A percentile compares a stretch with the other conserved stretches of the same genome.
Conservation (phyloP, 495 filamentous ascomycete species). For the Neurospora pannonica region DNA sequence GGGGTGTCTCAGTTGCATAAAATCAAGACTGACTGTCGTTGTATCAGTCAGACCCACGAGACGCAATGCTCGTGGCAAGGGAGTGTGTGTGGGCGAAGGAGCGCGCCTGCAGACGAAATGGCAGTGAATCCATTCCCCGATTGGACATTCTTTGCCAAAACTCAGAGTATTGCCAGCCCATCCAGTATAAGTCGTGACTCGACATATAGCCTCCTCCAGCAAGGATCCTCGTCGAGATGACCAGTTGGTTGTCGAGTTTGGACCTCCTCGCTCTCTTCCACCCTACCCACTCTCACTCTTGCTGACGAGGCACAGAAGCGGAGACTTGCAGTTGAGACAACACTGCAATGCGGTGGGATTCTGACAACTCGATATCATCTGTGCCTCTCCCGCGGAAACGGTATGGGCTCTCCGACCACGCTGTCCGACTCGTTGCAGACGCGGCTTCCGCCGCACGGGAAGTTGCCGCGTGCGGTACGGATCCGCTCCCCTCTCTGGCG, state of each 20-base stretch:
- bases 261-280: background rate
- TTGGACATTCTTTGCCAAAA: background rate
- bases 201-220: background rate
- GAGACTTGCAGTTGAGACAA: background rate
- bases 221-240: background rate
- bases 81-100: background rate
- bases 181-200: background rate
- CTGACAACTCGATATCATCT: background rate
- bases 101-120: background rate
- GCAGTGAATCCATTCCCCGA: background rate
- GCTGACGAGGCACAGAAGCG: background rate
- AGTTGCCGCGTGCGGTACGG: background rate
- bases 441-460: background rate
- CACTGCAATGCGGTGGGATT: background rate
- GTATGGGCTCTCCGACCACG: background rate
- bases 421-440: background rate
- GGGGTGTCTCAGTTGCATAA: background rate
- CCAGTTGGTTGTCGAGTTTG: background rate
- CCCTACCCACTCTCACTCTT: background rate
- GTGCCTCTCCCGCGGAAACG: background rate
- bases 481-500: background rate
- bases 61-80: background rate
- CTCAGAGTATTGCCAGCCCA: background rate
- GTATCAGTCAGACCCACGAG: background rate
- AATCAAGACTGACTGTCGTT: background rate